Percentiles rank a stretch among this genome's conserved stretches.
Conservation (phyloP, 768 basidiomycete genomes). For the Boletus reticulatus region DNA sequence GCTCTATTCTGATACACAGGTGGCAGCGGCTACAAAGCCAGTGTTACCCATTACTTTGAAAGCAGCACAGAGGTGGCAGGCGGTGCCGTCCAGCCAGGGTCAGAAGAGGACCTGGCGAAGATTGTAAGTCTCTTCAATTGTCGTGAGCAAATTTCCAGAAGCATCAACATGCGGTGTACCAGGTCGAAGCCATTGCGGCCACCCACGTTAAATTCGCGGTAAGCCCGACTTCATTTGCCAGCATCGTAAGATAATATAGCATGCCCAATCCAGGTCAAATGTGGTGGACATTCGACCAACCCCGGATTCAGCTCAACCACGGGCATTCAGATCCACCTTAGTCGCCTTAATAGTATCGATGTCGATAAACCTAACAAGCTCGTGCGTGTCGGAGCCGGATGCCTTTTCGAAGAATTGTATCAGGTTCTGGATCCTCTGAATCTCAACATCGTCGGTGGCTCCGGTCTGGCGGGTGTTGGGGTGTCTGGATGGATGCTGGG, state of each 20-base stretch:
- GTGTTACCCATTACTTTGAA: conserved; percentile 11
- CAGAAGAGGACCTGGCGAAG: conserved; percentile 1
- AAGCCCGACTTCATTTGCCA: background rate
- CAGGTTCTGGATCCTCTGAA: conserved; percentile 3
- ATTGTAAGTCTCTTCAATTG: conserved; percentile 5
- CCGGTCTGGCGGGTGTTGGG: conserved; percentile 26
- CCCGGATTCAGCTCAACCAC: conserved; percentile 32
- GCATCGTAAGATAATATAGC: no score
- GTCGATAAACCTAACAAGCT: background rate
- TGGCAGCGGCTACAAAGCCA: conserved; percentile 13
- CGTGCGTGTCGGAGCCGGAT: conserved; percentile 27
- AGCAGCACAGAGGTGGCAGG: conserved; percentile 10
- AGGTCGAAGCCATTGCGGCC: conserved; percentile 10
- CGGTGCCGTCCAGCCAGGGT: conserved; percentile 14
- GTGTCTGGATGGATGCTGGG: conserved; percentile 34
- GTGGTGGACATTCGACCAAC: conserved; percentile 31
- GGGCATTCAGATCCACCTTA: conserved; percentile 30
- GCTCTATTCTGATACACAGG: background rate
- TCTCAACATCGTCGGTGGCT: conserved; percentile 25
- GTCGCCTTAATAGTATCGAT: conserved; percentile 20
- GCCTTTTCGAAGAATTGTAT: conserved; percentile 31
- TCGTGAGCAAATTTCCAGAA: background rate
- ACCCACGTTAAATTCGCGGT: conserved; percentile 11
- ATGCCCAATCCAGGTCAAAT: conserved; percentile 26
- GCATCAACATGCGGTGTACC: background rate